A percentile compares a stretch with the other conserved stretches of the same genome.
Evolutionary conservation across 177 flowering plant species (phyloP).

Genomic region (Vitis hybrid): DNA sequence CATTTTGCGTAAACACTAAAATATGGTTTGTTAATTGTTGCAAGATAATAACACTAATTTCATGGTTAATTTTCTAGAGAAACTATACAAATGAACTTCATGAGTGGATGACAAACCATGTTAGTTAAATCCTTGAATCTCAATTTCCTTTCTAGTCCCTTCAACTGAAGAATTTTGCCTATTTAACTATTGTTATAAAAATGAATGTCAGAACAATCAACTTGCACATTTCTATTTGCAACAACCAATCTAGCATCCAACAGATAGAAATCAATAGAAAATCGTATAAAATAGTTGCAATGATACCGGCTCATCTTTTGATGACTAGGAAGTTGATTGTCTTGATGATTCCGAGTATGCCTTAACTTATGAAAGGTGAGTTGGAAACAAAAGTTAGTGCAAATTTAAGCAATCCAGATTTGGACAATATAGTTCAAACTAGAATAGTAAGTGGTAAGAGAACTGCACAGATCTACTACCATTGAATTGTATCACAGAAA

Average conservation of each 20-base stretch:
- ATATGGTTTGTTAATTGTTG: slow-evolving; percentile 12
- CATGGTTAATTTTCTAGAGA: slow-evolving; percentile 66
- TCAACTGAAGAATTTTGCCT: too few relatives aligned
- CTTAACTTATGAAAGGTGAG: slow-evolving; percentile 30
- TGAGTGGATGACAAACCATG: too few relatives aligned
- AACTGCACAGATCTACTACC: not conserved
- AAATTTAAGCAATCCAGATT: not conserved
- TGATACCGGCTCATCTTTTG: slow-evolving; percentile 32
- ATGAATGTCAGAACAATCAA: too few relatives aligned
- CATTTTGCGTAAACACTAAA: too few relatives aligned
- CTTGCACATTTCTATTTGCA: too few relatives aligned
- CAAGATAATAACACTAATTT: slow-evolving; percentile 91
- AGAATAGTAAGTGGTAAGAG: too few relatives aligned
- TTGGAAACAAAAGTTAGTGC: not conserved
- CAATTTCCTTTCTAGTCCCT: too few relatives aligned
- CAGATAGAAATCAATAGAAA: not conserved
- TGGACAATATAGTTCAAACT: too few relatives aligned
- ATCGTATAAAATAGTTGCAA: not conserved
- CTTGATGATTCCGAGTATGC: slow-evolving; percentile 41
- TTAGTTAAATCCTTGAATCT: too few relatives aligned
- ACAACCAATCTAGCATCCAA: too few relatives aligned
- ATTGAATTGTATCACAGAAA: not conserved
- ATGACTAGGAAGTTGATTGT: slow-evolving; percentile 35
- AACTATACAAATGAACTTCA: too few relatives aligned
- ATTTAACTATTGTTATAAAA: too few relatives aligned